Evolutionary conservation across 805 yeast genomes (phyloP), one percentile per base, ranked within the genome.

Genomic region (Ogataea paraovalis): DNA sequence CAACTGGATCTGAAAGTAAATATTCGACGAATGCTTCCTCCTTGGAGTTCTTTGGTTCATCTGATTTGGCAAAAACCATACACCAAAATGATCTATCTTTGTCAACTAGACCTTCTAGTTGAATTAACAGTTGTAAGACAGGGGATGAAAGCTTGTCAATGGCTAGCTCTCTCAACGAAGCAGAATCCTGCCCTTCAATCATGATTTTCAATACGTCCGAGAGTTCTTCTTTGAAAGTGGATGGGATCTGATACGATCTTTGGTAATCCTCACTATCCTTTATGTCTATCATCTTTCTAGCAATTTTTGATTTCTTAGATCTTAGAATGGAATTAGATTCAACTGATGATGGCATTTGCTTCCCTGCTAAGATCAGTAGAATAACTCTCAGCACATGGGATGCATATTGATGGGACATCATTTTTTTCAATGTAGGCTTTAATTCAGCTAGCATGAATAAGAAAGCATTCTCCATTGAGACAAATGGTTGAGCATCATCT

Each of bases 241-340:
- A 66, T 8, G 96, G 96, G 1, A 80, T 80, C 66, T 81, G 87
- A 62, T 79, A 87, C 0, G 83, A 70, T 48, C 77, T 72, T 59
- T 80, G 75, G 58, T 82, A 85, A 54, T 85, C 90, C 14, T 82
- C 84, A 51, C 76, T 83, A 64, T 87, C 96, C 58, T 83, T 82
- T 40, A 89, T 83, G 56, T 87, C 94, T 59, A 89, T 87, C 96
- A 88, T 87, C 63, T 90, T 90, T 65, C 98, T 81, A 6, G 97
- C 97, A 66, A 82, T 85, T 66, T 80, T 90, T 43, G 89, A 86
- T 67, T 76, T 85, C 61, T 88, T 89, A 25, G 95, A 85, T 62
- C 98, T 78, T 54, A 89, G 72, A 5, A 85, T 78, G 0, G 91
- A 85, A 60, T 82, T 82, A 22, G 83, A 75, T 59, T 74, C 74